A percentile compares a stretch with the other conserved stretches of the same genome.
phyloP scores from a whole-genome alignment of 2,329 filamentous ascomycete species.

The Calonectria leucothoes region DNA sequence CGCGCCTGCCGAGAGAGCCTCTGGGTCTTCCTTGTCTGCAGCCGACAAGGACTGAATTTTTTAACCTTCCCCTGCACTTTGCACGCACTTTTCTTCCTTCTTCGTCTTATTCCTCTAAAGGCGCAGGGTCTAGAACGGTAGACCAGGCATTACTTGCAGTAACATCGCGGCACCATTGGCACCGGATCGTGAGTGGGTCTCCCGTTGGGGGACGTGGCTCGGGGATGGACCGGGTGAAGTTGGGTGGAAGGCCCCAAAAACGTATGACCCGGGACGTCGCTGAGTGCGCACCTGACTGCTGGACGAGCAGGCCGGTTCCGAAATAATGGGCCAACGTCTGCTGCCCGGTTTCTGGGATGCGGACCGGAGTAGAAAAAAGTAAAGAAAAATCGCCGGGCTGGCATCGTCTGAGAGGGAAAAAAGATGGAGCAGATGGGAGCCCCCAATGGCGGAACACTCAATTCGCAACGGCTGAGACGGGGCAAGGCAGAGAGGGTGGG shows the following conservation, averaged over 20 bases:
- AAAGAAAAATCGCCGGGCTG: slow-evolving; percentile 17
- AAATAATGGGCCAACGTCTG: slow-evolving; percentile 10
- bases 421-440: slow-evolving; percentile 5
- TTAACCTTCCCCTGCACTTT: background rate
- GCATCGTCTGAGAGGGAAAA: background rate
- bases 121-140: slow-evolving; percentile 16
- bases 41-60: background rate
- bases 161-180: slow-evolving; percentile 20
- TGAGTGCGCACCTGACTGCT: slow-evolving; percentile 28
- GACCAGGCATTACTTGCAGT: slow-evolving; percentile 26
- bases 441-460: slow-evolving; percentile 18
- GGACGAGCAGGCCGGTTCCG: slow-evolving; percentile 23
- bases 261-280: slow-evolving; percentile 36
- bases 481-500: background rate
- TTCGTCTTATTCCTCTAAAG: background rate
- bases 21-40: slow-evolving; percentile 18
- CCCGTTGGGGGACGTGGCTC: slow-evolving; percentile 17
- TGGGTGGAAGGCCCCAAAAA: slow-evolving; percentile 27
- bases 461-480: background rate
- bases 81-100: background rate
- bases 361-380: slow-evolving; percentile 16
- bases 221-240: slow-evolving; percentile 27
- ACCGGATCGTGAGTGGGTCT: slow-evolving; percentile 24
- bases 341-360: background rate
- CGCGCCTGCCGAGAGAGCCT: slow-evolving; percentile 21